Evolutionary conservation across 2,329 filamentous ascomycete genomes (phyloP).

Genomic region (Penicillium brasilianum): DNA sequence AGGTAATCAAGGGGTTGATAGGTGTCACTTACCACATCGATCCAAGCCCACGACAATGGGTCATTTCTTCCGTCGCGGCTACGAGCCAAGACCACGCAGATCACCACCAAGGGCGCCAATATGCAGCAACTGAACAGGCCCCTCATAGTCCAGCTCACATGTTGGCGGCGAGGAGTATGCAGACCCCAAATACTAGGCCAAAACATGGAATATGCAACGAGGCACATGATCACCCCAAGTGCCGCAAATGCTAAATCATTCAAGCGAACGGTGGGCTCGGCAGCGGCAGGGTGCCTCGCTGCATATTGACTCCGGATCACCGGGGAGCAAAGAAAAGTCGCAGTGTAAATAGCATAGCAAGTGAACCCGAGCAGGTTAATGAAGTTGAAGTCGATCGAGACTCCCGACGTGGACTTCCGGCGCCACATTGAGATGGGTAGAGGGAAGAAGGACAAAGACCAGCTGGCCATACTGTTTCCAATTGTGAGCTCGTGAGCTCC

Average conservation of each 20-base stretch:
- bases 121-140: slow-evolving; percentile 73
- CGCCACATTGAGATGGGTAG: slow-evolving; percentile 81
- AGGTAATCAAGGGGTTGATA: neutral
- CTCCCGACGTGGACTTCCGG: slow-evolving; percentile 77
- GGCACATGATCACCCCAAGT: slow-evolving; percentile 76
- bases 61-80: slow-evolving; percentile 53
- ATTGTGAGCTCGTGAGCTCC: neutral
- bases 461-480: slow-evolving; percentile 63
- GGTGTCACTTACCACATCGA: slow-evolving; percentile 62
- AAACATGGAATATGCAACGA: slow-evolving; percentile 79
- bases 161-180: slow-evolving; percentile 59
- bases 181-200: slow-evolving; percentile 77
- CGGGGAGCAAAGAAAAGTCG: slow-evolving; percentile 77
- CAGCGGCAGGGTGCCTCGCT: slow-evolving; percentile 71
- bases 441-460: slow-evolving; percentile 92
- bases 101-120: slow-evolving; percentile 44
- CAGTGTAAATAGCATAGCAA: slow-evolving; percentile 75
- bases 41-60: slow-evolving; percentile 63
- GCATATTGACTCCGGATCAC: slow-evolving; percentile 83
- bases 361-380: slow-evolving; percentile 69
- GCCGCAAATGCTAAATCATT: slow-evolving; percentile 90
- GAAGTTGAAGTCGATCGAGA: slow-evolving; percentile 84
- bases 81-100: slow-evolving; percentile 49
- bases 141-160: slow-evolving; percentile 66
- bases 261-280: slow-evolving; percentile 80